A percentile compares a stretch with the other conserved stretches of the same genome.
Evolutionary conservation across 768 basidiomycete species (phyloP).

Genomic region (Phylloporus sp.): DNA sequence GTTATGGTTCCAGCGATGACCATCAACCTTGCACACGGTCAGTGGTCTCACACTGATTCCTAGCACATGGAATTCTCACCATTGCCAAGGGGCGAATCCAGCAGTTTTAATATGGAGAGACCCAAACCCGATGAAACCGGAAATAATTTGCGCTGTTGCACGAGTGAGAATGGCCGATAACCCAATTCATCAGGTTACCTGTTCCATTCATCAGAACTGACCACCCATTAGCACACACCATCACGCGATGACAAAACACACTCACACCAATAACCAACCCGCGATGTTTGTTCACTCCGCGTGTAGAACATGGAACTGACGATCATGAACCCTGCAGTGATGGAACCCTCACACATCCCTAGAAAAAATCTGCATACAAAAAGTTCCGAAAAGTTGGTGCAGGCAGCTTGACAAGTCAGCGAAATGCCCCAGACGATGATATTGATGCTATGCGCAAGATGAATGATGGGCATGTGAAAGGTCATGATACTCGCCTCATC

Average conservation of each 20-base stretch:
- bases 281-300: constrained; percentile 59
- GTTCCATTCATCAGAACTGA: constrained; percentile 74
- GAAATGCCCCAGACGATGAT: constrained; percentile 65
- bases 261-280: constrained; percentile 78
- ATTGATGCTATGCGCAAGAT: constrained; percentile 45
- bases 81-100: constrained; percentile 70
- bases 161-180: constrained; percentile 5
- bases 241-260: background rate
- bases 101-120: constrained; percentile 54
- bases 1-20: constrained; percentile 64
- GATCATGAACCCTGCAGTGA: constrained; percentile 76
- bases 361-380: constrained; percentile 62
- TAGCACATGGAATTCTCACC: constrained; percentile 34
- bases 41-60: background rate
- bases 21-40: constrained; percentile 49
- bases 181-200: constrained; percentile 33
- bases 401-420: constrained; percentile 61
- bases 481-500: constrained; percentile 54
- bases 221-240: background rate
- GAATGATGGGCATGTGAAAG: background rate
- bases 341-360: constrained; percentile 68
- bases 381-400: constrained; percentile 63
- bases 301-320: constrained; percentile 80
- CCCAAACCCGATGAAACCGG: constrained; percentile 68
- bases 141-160: constrained; percentile 58